Conservation (phyloP, 192 early-diverging fungal species). For the Backusella psychrophila region DNA sequence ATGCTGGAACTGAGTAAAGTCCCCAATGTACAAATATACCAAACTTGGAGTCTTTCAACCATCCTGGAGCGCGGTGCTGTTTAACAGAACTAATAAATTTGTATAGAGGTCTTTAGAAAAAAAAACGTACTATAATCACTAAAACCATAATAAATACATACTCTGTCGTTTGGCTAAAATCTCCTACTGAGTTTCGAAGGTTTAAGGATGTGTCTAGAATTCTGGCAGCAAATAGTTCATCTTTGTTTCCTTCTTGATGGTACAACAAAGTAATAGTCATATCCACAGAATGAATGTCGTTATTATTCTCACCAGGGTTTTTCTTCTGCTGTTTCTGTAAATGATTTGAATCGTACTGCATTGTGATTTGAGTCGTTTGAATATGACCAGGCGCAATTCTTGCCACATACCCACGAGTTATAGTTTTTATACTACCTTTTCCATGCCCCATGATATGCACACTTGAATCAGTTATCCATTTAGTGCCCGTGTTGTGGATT, state of each 20-base stretch:
- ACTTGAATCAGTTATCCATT: background rate
- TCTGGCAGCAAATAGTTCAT: background rate
- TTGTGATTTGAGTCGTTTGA: background rate
- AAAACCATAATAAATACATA: background rate
- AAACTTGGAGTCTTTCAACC: conserved; percentile 23
- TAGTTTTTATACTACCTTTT: background rate
- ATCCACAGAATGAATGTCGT: background rate
- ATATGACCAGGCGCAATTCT: conserved; percentile 7
- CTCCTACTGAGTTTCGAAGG: background rate
- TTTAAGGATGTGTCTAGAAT: background rate
- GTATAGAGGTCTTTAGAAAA: background rate
- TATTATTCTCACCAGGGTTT: background rate
- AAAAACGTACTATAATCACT: conserved; percentile 4
- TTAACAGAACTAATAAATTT: background rate
- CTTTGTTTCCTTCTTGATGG: background rate
- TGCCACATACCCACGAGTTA: background rate
- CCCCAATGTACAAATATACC: conserved; percentile 33
- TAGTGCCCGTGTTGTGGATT: background rate
- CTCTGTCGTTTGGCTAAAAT: background rate
- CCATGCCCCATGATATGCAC: background rate
- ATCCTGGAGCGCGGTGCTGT: conserved; percentile 17
- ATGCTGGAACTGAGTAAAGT: conserved; percentile 25
- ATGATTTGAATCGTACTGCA: background rate
- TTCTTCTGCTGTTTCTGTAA: background rate
- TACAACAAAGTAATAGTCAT: background rate